Percentiles rank a stretch among this genome's conserved stretches.
These are phyloP conservation scores for Erodium trifolium DNA, from an alignment of 441 rosid species.

Conservation along the genomic window DNA sequence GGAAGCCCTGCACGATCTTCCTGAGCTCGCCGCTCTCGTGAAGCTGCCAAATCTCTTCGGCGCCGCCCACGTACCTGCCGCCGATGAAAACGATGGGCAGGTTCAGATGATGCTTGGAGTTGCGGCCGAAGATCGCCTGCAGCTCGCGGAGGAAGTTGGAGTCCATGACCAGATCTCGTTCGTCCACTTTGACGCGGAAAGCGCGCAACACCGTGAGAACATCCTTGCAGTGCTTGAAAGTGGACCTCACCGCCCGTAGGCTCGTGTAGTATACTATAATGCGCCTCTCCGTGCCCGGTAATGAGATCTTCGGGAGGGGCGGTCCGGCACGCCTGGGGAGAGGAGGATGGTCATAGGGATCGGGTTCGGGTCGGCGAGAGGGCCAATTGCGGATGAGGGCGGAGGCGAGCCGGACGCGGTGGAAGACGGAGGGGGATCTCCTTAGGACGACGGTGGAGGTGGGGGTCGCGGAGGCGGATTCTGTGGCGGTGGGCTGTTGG, in stretches of 20 bases:
- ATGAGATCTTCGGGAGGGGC: conserved; percentile 20
- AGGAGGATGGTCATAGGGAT: neutral
- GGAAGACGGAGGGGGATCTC: conserved; percentile 28
- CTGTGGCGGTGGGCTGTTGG: conserved; percentile 9
- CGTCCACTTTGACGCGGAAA: conserved; percentile 52
- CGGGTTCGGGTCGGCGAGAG: neutral
- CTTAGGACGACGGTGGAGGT: conserved; percentile 18
- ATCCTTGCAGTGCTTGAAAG: conserved; percentile 46
- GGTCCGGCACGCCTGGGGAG: neutral
- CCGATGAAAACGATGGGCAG: conserved; percentile 55
- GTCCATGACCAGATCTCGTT: conserved; percentile 69
- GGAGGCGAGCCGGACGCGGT: conserved; percentile 40
- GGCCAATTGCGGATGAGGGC: conserved; percentile 31
- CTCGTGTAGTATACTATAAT: conserved; percentile 57
- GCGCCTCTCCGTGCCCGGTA: conserved; percentile 55
- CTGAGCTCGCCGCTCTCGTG: conserved; percentile 61
- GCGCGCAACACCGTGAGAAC: conserved; percentile 49
- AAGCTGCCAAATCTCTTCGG: conserved; percentile 46
- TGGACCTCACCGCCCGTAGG: conserved; percentile 44
- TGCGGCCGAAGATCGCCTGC: conserved; percentile 29
- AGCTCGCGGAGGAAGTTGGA: conserved; percentile 41
- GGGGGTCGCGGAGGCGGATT: neutral
- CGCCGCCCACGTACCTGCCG: conserved; percentile 53
- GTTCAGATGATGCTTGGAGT: conserved; percentile 19
- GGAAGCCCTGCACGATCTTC: conserved; percentile 40